These are phyloP conservation scores for Periconia sp. DNA, from an alignment of 2,329 filamentous ascomycete genomes.

Conservation along the genomic window DNA sequence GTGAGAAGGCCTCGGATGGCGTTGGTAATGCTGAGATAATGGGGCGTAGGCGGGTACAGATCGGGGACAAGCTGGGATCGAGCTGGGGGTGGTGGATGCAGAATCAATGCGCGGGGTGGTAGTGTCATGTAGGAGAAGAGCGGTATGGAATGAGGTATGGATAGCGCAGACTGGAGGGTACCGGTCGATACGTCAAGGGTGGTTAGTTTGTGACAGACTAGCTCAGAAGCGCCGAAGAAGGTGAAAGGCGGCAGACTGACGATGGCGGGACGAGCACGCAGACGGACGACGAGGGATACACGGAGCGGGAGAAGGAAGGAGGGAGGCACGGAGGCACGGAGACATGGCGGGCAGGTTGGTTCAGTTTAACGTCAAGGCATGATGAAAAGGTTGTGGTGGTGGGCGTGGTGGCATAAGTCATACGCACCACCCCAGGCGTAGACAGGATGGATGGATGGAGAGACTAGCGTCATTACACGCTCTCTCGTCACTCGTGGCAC, in stretches of 20 bases:
- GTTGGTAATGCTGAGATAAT: constrained; percentile 2
- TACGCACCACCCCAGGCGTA: no score
- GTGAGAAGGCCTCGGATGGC: constrained; percentile 17
- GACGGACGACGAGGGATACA: neutral
- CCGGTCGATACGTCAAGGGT: neutral
- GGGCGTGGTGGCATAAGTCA: neutral
- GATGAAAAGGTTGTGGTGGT: no score
- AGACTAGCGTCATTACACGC: neutral
- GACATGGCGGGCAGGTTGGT: no score
- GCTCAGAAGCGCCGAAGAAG: neutral
- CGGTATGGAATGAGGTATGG: neutral
- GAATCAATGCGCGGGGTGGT: neutral
- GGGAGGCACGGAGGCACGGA: neutral
- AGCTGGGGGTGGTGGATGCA: neutral
- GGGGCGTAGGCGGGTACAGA: neutral
- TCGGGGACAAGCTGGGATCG: neutral
- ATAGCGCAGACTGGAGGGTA: neutral
- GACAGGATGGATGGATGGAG: neutral
- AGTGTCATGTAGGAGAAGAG: constrained; percentile 6
- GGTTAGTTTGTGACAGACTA: neutral
- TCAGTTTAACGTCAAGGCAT: no score
- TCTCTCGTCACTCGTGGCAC: no score
- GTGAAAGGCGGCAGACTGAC: neutral
- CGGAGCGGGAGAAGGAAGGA: neutral
- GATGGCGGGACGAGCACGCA: neutral